Percentiles rank a stretch among this genome's conserved stretches.
Evolutionary conservation across 108 stramenopile species (phyloP).

Genomic region (Nitzschia inconspicua): DNA sequence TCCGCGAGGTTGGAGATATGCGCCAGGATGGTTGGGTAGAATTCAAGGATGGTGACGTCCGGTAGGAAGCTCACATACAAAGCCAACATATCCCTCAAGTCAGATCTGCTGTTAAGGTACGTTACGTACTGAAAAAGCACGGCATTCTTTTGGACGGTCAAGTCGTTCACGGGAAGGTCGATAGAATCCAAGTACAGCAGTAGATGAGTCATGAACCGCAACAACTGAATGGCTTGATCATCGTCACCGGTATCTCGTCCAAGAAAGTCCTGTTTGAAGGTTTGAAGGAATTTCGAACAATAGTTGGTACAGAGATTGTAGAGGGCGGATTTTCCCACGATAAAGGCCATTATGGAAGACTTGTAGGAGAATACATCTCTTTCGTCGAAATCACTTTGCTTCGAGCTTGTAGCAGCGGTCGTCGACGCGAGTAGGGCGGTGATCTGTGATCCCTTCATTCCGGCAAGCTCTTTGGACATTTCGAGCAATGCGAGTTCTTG

Average conservation of each 20-base stretch:
- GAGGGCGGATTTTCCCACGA: constrained; percentile 51
- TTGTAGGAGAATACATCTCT: constrained; percentile 18
- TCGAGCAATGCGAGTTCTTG: constrained; percentile 40
- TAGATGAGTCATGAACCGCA: constrained; percentile 53
- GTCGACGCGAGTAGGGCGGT: constrained; percentile 21
- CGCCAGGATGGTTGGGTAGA: constrained; percentile 47
- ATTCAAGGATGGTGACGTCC: constrained; percentile 36
- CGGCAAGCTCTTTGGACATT: constrained; percentile 22
- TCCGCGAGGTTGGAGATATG: constrained; percentile 46
- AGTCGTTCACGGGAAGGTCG: constrained; percentile 14
- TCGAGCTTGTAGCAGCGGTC: constrained; percentile 6
- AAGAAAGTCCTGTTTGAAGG: not conserved
- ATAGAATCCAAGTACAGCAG: constrained; percentile 48
- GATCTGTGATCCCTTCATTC: constrained; percentile 17
- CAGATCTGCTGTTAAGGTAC: constrained; percentile 35
- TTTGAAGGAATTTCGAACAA: constrained; percentile 12
- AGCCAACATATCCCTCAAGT: constrained; percentile 57
- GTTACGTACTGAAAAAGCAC: constrained; percentile 38
- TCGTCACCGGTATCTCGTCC: not conserved
- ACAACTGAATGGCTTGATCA: constrained; percentile 2
- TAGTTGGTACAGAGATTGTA: constrained; percentile 17
- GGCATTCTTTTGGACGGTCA: constrained; percentile 25
- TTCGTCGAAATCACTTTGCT: not conserved
- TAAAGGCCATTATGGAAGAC: constrained; percentile 50
- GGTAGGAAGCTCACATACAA: constrained; percentile 71